These are phyloP conservation scores for Aureobasidium subglaciale DNA, from an alignment of 2,329 filamentous ascomycete species.

Conservation along the genomic window DNA sequence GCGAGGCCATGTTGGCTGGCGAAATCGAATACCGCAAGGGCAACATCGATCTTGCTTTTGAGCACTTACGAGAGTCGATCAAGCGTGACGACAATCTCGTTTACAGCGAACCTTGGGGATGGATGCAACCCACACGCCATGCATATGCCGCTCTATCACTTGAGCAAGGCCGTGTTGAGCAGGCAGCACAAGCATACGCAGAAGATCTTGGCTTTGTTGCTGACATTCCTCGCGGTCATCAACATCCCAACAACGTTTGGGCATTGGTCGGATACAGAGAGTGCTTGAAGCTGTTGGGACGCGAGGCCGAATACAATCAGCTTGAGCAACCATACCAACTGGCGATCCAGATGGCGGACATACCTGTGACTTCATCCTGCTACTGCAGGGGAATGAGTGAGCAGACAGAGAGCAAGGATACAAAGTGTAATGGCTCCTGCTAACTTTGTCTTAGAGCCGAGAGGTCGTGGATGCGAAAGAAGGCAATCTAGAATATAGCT, in stretches of 20 bases:
- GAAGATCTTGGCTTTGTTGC: constrained; percentile 37
- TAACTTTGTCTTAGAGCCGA: background rate
- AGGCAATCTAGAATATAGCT: background rate
- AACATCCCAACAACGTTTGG: constrained; percentile 70
- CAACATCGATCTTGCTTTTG: constrained; percentile 53
- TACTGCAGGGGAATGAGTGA: constrained; percentile 40
- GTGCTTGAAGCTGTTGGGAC: constrained; percentile 53
- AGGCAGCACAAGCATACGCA: constrained; percentile 33
- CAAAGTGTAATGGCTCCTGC: background rate
- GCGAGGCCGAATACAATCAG: constrained; percentile 40
- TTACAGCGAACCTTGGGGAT: constrained; percentile 69
- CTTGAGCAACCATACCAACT: constrained; percentile 45
- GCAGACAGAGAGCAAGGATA: constrained; percentile 3
- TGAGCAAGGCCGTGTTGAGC: constrained; percentile 48
- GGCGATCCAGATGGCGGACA: constrained; percentile 52
- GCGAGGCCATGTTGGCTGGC: constrained; percentile 59
- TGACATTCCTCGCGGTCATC: constrained; percentile 54
- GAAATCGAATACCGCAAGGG: constrained; percentile 64
- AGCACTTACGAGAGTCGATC: constrained; percentile 50
- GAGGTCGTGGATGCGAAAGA: background rate
- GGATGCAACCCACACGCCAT: constrained; percentile 68
- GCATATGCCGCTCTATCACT: constrained; percentile 61
- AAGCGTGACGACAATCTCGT: constrained; percentile 53
- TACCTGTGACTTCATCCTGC: constrained; percentile 52
- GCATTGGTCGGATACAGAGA: constrained; percentile 66